Conservation (phyloP, 345 rosid species). For the Populus ilicifolia region DNA sequence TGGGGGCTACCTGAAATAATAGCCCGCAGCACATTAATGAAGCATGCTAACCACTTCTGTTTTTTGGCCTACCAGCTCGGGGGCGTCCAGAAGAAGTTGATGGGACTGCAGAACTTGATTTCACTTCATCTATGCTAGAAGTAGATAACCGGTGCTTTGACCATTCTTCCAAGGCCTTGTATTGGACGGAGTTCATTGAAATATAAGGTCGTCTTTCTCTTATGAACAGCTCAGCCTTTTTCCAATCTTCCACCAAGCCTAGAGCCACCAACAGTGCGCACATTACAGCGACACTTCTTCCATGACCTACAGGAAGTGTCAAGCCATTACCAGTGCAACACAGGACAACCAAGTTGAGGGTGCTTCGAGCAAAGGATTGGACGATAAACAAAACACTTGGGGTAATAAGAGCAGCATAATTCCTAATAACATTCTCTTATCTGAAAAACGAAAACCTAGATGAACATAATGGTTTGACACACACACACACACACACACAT, state of each 20-base stretch:
- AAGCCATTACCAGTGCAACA: background rate
- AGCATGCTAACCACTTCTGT: background rate
- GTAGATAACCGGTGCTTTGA: conserved; percentile 42
- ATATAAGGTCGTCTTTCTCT: conserved; percentile 49
- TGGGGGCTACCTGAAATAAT: background rate
- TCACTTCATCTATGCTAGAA: conserved; percentile 15
- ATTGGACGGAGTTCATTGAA: conserved; percentile 49
- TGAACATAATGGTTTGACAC: background rate
- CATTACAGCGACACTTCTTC: conserved; percentile 67
- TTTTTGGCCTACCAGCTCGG: background rate
- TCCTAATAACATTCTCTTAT: background rate
- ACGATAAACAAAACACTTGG: background rate
- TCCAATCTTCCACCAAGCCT: conserved; percentile 61
- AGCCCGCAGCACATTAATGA: background rate
- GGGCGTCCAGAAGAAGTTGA: background rate
- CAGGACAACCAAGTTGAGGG: background rate
- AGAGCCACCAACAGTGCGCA: conserved; percentile 64
- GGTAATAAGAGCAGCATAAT: background rate
- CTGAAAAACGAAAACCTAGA: background rate
- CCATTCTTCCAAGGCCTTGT: conserved; percentile 57
- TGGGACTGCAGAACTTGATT: background rate
- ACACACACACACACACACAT: too few relatives aligned
- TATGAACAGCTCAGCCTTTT: conserved; percentile 50
- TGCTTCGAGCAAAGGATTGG: background rate
- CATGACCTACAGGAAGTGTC: conserved; percentile 48